These are phyloP conservation scores for Rosa hybrid DNA, from an alignment of 331 rosid species.

Conservation along the genomic window DNA sequence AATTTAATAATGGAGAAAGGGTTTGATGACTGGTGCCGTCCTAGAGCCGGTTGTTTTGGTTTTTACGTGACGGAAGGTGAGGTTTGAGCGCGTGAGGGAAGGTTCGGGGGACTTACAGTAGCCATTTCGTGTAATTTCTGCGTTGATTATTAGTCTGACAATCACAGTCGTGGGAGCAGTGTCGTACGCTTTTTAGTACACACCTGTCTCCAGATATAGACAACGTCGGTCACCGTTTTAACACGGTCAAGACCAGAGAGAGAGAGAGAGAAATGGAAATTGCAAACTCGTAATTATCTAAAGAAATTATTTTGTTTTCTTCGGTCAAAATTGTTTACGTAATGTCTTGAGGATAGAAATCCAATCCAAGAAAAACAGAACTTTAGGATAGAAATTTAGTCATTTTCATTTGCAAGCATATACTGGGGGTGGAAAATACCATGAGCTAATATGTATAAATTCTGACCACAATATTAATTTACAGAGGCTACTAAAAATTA, in stretches of 20 bases:
- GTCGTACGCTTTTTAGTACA: neutral
- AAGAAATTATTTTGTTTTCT: no score
- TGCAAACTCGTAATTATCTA: neutral
- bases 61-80: neutral
- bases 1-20: neutral
- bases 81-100: constrained; percentile 13
- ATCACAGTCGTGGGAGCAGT: neutral
- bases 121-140: neutral
- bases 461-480: no score
- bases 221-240: neutral
- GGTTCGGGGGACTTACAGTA: neutral
- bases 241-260: neutral
- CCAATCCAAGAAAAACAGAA: no score
- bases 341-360: no score
- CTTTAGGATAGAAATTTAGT: no score
- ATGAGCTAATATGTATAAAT: no score
- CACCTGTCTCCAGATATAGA: neutral
- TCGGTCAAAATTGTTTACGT: no score
- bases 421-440: no score
- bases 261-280: neutral
- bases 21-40: neutral
- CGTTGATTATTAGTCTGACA: neutral
- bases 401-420: no score
- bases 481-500: no score
- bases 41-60: neutral